Conservation (phyloP, 768 basidiomycete species). For the Pulveroboletus sp. region DNA sequence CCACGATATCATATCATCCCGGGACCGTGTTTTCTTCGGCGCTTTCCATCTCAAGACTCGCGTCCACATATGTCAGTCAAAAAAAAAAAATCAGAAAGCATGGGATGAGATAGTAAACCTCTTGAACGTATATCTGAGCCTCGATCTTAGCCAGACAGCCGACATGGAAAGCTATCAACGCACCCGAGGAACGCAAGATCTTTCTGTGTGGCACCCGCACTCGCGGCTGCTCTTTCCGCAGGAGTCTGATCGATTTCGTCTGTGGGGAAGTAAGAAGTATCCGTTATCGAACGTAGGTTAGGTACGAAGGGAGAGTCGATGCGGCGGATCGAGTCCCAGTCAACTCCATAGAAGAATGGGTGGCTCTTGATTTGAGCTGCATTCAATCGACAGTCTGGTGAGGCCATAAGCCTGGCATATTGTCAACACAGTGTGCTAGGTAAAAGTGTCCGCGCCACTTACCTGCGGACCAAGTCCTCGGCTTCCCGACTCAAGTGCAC, state of each 20-base stretch:
- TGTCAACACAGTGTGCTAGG: constrained; percentile 3
- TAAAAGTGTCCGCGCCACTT: constrained; percentile 14
- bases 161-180: constrained; percentile 13
- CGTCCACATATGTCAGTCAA: neutral
- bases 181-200: constrained; percentile 68
- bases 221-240: constrained; percentile 39
- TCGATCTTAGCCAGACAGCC: neutral
- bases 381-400: constrained; percentile 68
- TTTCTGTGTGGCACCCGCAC: constrained; percentile 40
- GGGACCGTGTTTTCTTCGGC: neutral
- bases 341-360: constrained; percentile 93
- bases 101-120: constrained; percentile 63
- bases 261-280: constrained; percentile 97
- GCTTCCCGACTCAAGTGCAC: constrained; percentile 89
- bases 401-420: constrained; percentile 67
- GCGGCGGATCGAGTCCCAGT: constrained; percentile 81
- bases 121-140: constrained; percentile 70
- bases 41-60: neutral
- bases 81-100: constrained; percentile 35
- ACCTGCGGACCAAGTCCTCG: constrained; percentile 85
- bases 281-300: constrained; percentile 85
- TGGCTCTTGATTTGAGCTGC: constrained; percentile 89
- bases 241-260: constrained; percentile 83
- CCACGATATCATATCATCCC: neutral
- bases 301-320: constrained; percentile 98